A percentile compares a stretch with the other conserved stretches of the same genome.
Evolutionary conservation across 441 rosid genomes (phyloP).

Genomic region (Monsonia emarginata): DNA sequence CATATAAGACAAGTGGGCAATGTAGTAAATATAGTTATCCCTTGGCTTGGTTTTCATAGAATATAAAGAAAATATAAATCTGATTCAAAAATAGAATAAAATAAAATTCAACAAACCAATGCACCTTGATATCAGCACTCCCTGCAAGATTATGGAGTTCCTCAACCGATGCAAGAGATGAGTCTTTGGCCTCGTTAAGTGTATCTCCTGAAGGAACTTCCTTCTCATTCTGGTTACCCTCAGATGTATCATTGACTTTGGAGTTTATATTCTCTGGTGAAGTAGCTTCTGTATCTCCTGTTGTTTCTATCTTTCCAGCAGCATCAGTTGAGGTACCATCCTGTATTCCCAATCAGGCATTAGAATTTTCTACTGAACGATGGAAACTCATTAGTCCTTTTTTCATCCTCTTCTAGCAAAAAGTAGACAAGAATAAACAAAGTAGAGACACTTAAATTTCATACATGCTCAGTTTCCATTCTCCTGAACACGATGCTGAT

Average conservation of each 20-base stretch:
- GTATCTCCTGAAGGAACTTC: constrained; percentile 77
- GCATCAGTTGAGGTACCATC: constrained; percentile 45
- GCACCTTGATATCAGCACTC: constrained; percentile 95
- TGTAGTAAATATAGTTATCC: background rate
- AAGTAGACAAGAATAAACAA: constrained; percentile 11
- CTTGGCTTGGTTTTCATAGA: background rate
- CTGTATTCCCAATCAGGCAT: constrained; percentile 39
- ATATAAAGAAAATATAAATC: constrained; percentile 5
- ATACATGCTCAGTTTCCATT: constrained; percentile 89
- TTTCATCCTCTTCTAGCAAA: constrained; percentile 1
- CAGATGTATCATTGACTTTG: constrained; percentile 42
- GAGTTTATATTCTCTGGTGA: constrained; percentile 38
- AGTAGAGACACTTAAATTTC: constrained; percentile 18
- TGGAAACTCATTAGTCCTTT: constrained; percentile 13
- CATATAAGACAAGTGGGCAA: constrained; percentile 2
- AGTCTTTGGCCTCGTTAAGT: constrained; percentile 59
- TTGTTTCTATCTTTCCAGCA: constrained; percentile 37
- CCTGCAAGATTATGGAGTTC: constrained; percentile 93
- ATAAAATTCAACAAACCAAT: constrained; percentile 2
- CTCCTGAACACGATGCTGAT: constrained; percentile 86
- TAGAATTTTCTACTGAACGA: constrained; percentile 15
- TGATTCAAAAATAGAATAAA: no score
- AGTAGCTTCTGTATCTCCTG: constrained; percentile 34
- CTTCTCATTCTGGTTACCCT: constrained; percentile 48
- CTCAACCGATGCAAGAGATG: constrained; percentile 86